Evolutionary conservation across 192 early-diverging fungal genomes (phyloP), one percentile per base, ranked within the genome.

Genomic region (Rhizoclosmatium sp.): DNA sequence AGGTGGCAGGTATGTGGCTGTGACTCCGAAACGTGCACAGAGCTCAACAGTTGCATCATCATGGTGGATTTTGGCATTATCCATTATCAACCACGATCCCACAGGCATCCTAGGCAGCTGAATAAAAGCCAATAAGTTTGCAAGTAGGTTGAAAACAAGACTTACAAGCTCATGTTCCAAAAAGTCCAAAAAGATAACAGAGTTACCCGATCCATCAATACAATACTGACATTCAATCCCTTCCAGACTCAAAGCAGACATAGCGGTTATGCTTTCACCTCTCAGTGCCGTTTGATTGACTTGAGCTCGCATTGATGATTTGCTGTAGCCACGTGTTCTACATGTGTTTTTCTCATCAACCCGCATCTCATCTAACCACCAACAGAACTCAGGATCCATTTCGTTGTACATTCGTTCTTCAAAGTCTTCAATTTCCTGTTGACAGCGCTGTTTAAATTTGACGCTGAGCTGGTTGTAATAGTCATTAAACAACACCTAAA

Each of bases 1-100:
- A 9, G 61, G 61, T 21, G 61, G 61, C 61, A 64, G n/a, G 40
- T 64, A 64, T 21, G n/a, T 21, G 7, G 40, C 21, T 64, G n/a
- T 64, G 4, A 64, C 61, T 64, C 61, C 40, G 21, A 64, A 64
- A 4, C 40, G 61, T 9, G 21, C 61, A 64, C 61, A 64, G 40
- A 64, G 61, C 4, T 64, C 61, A 4, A 41, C 61, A 64, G 61
- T 64, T 64, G 4, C 61, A 10, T 64, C 21, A n/a, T 64, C 61
- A 64, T 64, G 61, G 40, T 64, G 61, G 4, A 21, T 39, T 64
- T 64, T 64, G n/a, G 61, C 61, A 64, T 64, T 64, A 21, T 64
- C 61, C 61, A 64, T 64, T 10, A 64, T 64, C n/a, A 64, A 9
- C n/a, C 61, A 64, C 7, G 61, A 39, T 4, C 61, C 61, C 4